Base-by-base conservation (phyloP, 83 land plant genomes). In the Diphasiastrum complanatum region DNA sequence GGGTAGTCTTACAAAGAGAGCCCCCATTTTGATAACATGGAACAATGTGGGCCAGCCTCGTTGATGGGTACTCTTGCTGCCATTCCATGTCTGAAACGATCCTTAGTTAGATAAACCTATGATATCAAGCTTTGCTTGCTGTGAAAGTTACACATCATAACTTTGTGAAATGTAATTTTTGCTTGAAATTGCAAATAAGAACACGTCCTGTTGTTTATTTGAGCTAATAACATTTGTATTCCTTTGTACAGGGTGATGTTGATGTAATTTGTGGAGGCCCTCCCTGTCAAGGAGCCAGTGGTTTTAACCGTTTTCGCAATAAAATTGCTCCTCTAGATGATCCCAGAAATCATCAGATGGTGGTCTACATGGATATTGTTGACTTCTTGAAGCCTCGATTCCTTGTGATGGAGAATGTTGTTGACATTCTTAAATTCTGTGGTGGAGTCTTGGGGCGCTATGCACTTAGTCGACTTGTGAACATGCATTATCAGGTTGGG, bases 271-370 rank as follows among this genome's bases (percentile, higher is more conserved):
- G 99, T 76, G 99, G 99, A 4, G 99, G 99, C 2, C 99, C 99
- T 47, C 99, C 99, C 5, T 95, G 99, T 64, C 99, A 95, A 77
- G 99, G 99, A 23, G 90, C 87, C 35, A 95, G 99, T 75, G 99
- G 97, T 20, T 91, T 78, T 59, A 95, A 90, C 37, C 81, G 99
- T 20, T 83, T 74, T 24, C 84, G 97, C 48, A 87, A 86, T 43
- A 60, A 47, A 25, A 72, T 65, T n/a, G 74, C 77, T 25, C 99
- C 99, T n/a, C 46, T 95, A 36, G 81, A 79, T 29, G 91, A 85
- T 74, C 80, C 75, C 33, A 69, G 78, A 48, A 95, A 95, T 68
- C 82, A 66, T 8, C 99, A 95, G 67, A 74, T 95, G 31, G 60
- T 79, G 3, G 79, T 91, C 45, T 95, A 79, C 68, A 95, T 95